Conservation (phyloP, 805 yeast genomes). For the Pichia sporocuriosa region DNA sequence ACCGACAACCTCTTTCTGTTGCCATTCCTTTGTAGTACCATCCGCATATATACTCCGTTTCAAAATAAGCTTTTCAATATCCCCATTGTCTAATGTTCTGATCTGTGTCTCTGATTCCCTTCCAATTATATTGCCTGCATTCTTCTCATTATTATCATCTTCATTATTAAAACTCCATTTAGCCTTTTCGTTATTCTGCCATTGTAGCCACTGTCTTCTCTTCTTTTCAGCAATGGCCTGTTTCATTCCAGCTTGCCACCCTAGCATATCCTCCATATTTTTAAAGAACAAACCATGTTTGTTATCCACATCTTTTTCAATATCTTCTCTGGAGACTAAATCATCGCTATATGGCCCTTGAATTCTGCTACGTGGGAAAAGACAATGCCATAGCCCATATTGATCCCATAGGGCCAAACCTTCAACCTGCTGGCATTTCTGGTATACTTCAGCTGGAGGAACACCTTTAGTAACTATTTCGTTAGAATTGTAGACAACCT, state of each 20-base stretch:
- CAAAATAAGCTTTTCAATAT: constrained; percentile 30
- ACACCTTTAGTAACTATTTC: constrained; percentile 25
- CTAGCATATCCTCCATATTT: constrained; percentile 56
- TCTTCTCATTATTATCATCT: constrained; percentile 16
- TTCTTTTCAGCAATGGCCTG: constrained; percentile 37
- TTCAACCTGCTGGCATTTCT: constrained; percentile 51
- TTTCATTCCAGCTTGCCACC: constrained; percentile 58
- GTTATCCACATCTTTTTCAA: constrained; percentile 32
- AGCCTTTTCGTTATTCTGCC: constrained; percentile 20
- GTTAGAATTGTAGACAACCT: constrained; percentile 11
- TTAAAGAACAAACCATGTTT: constrained; percentile 58
- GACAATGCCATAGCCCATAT: constrained; percentile 84
- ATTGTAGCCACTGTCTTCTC: constrained; percentile 19
- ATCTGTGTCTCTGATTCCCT: constrained; percentile 32
- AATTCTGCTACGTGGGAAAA: constrained; percentile 55
- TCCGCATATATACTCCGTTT: constrained; percentile 7
- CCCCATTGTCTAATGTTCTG: constrained; percentile 37
- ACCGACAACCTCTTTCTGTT: constrained; percentile 10
- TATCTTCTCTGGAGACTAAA: constrained; percentile 62
- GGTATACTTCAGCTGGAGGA: constrained; percentile 42
- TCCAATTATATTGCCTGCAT: constrained; percentile 31
- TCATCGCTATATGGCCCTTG: no score
- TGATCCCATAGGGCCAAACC: constrained; percentile 80
- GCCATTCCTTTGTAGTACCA: constrained; percentile 8
- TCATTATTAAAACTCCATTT: constrained; percentile 20